Base-by-base conservation (phyloP, 257 asterid genomes). In the Solanum chiquidenum region DNA sequence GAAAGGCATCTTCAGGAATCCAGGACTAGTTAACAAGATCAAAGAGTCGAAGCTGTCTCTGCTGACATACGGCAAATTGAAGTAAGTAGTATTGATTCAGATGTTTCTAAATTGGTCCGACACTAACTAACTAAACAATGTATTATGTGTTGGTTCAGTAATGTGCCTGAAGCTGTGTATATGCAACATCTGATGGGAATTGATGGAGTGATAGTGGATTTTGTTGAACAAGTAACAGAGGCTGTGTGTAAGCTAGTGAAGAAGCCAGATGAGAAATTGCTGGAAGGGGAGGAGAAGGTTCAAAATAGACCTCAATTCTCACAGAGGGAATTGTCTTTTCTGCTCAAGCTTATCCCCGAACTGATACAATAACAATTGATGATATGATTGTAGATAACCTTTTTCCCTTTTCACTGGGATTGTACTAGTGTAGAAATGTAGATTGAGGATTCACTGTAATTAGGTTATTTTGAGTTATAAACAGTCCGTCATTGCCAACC, bases 181-280 rank as follows among this genome's bases (percentile, higher is more conserved):
- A 85, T 97, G 91, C 99, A 97, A 88, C 94, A 97, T 60, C 80
- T 97, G 89, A 95, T 97, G 99, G 98, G 99, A 6, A 86, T 97
- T 2, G 99, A 97, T 4, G 99, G 99, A 21, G 99, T 95, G 89
- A 97, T 97, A 5, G 99, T 96, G 4, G 99, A 97, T 90, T 87
- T 95, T 64, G 98, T 97, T 12, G 62, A 90, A 88, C 98, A 95
- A 89, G 93, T 97, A 34, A 87, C 98, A 7, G 96, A 89, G 21
- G 95, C 94, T 0, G 96, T 97, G 52, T 87, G 90, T 25, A 89
- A 87, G 27, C 89, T 94, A 95, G 83, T 92, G 91, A 91, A 89
- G 88, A 91, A 93, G 76, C 66, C 86, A 7, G 85, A 55, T 40
- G 89, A 75, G 31, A 33, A 66, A 14, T 29, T 88, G 58, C 13